These are phyloP conservation scores for Alternaria ethzedia DNA, from an alignment of 2,329 filamentous ascomycete genomes.

Conservation along the genomic window DNA sequence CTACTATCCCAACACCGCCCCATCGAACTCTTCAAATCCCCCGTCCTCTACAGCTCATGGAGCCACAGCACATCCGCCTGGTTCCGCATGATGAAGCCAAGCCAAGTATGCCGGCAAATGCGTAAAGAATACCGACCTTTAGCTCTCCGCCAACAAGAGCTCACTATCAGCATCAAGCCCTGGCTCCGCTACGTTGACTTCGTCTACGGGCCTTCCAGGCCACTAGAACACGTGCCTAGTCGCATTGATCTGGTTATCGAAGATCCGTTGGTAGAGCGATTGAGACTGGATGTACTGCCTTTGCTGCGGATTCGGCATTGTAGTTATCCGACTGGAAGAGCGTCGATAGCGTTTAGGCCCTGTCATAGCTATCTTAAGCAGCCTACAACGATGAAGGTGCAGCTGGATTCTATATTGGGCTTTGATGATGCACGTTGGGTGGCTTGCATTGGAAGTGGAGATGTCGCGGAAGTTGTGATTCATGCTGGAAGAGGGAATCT, in stretches of 20 bases:
- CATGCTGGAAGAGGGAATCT: background rate
- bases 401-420: background rate
- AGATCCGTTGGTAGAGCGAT: background rate
- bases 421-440: background rate
- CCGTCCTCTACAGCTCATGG: background rate
- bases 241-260: background rate
- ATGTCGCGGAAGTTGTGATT: background rate
- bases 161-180: background rate
- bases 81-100: background rate
- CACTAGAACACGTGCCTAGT: background rate
- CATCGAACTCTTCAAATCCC: background rate
- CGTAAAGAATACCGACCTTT: background rate
- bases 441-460: background rate
- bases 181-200: background rate
- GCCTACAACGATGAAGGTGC: background rate
- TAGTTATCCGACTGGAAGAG: background rate
- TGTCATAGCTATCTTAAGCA: background rate
- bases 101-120: background rate
- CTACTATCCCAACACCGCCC: background rate
- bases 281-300: background rate
- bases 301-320: background rate
- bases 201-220: fast-evolving
- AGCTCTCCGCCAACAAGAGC: background rate
- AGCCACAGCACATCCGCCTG: background rate
- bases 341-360: background rate